Evolutionary conservation across 805 yeast species (phyloP).

Genomic region (Candida corydali): DNA sequence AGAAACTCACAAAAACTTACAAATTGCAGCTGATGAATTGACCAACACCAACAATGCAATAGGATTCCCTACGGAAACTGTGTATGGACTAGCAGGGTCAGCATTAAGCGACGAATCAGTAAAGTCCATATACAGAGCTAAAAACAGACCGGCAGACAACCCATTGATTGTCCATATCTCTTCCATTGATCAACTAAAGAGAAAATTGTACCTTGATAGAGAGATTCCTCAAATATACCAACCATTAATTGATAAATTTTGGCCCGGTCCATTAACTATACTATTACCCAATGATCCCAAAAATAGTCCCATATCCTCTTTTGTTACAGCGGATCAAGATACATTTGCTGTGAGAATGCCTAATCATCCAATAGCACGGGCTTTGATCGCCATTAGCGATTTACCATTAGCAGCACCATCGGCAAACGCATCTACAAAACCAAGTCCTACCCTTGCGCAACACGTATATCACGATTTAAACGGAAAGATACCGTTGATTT

Average conservation of each 20-base stretch:
- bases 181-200: constrained; percentile 64
- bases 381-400: constrained; percentile 78
- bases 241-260: constrained; percentile 61
- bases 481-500: constrained; percentile 74
- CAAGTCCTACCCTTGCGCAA: constrained; percentile 84
- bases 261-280: constrained; percentile 97
- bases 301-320: constrained; percentile 54
- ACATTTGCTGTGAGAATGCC: constrained; percentile 95
- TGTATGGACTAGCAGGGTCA: constrained; percentile 92
- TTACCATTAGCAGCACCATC: constrained; percentile 96
- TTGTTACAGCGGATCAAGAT: constrained; percentile 81
- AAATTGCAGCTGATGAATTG: constrained; percentile 57
- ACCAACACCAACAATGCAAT: constrained; percentile 55
- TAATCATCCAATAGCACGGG: constrained; percentile 81
- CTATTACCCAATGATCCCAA: constrained; percentile 54
- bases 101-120: constrained; percentile 74
- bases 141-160: constrained; percentile 92
- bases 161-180: constrained; percentile 91
- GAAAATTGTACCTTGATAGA: constrained; percentile 44
- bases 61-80: constrained; percentile 97
- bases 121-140: constrained; percentile 73
- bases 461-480: constrained; percentile 82
- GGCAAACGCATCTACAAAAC: constrained; percentile 93
- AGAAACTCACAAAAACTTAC: constrained; percentile 47
- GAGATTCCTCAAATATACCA: constrained; percentile 67